Base-by-base conservation (phyloP, 23 red algal species). In the Gracilaria vermiculophylla region DNA sequence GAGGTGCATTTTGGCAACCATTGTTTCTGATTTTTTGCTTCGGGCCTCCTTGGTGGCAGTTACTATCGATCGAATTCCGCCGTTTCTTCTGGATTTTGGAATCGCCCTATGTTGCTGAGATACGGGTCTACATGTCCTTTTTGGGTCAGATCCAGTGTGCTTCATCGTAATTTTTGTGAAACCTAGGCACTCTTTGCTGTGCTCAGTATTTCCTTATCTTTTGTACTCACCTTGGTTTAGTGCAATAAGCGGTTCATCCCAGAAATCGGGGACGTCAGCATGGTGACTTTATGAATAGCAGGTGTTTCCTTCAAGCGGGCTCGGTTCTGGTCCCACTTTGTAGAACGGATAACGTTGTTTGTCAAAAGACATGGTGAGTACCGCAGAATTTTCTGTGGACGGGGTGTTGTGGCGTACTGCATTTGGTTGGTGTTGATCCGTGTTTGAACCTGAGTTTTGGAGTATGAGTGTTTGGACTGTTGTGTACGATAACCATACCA, bases 291-390 rank as follows among this genome's bases (percentile, higher is more conserved):
- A 41, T 41, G 34, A 32, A 70, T 41, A 41, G 34, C 64, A 34
- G 64, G 34, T 16, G 64, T 70, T 15, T n/a, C 64, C 24, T 32
- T 42, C 64, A 23, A 70, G 64, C 64, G 33, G 34, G 64, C 33
- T 70, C 20, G 8, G 34, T 35, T 41, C 64, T 27, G 64, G 64
- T 70, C 64, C 33, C 17, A n/a, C n/a, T n/a, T n/a, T 70, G 8
- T 40, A 47, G 64, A 35, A 35, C 64, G 64, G 33, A 70, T 70
- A 70, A 41, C 64, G 33, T 32, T 70, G 64, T 41, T 16, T 32
- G 64, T 70, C 64, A 35, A 42, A 70, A 70, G 34, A 70, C 13
- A 32, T 42, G 64, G 64, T 70, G 25, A 70, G 33, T 70, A n/a
- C 33, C 16, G 64, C 37, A n/a, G 29, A 35, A 41, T 32, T 35